Evolutionary conservation across 306 rosid genomes (phyloP), one percentile per base, ranked within the genome.

Genomic region (Corylus heterophylla): DNA sequence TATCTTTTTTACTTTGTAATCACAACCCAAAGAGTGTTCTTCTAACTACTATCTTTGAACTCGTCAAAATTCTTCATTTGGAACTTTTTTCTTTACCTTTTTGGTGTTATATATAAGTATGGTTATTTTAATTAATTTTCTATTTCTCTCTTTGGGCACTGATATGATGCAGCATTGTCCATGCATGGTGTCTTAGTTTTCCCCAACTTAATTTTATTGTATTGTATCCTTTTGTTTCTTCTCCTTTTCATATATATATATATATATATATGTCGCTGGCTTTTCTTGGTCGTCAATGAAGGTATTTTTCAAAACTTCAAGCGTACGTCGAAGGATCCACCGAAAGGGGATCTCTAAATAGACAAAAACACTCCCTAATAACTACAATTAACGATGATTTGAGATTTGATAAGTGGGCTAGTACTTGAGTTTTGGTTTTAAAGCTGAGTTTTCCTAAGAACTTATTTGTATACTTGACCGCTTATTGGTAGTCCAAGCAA

Each of bases 291-390:
- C 79, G 35, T 80, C 47, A 71, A 74, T 71, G 72, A 62, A 12
- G 81, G 77, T 37, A 47, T 76, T 79, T 74, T 69, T 71, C 80
- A 85, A 79, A 80, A 76, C 86, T 79, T 79, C 79, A 79, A 62
- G 76, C 67, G 10, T 66, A 73, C 78, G 78, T 78, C 17, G 73
- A 54, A 78, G 52, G 66, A 71, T 74, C 86, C 75, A 76, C 92
- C 88, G 91, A 88, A 81, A 86, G 88, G 70, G 71, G 54, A 58
- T 29, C 17, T 8, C 62, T 80, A 37, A 69, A 27, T 80, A n/a
- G 58, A 76, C 1, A 20, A 69, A 50, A 56, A 11, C 48, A 71
- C 12, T 35, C 63, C 27, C 54, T 12, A n/a, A 52, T 66, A 76
- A 59, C 74, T 47, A 80, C 55, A 42, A 22, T 22, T 22, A 22